Base-by-base conservation (phyloP, 1,284 basidiomycete species). In the Ganoderma sp. region DNA sequence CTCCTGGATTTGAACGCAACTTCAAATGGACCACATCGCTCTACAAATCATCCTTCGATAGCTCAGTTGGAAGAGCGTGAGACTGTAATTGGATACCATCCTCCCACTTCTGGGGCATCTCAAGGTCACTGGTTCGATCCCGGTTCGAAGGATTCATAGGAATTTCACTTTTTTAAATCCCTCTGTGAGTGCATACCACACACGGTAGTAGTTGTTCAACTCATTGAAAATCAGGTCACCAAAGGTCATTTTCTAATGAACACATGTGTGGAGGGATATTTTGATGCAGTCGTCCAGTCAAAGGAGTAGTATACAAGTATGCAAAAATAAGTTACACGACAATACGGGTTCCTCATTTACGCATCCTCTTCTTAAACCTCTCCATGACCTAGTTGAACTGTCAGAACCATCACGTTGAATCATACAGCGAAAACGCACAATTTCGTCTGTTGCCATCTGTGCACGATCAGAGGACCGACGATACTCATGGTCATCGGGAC, bases 401-500 rank as follows among this genome's bases (percentile, higher is more conserved):
- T 62, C 22, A 48, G 19, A 32, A 3, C 42, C 14, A 14, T 14
- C 57, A 7, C 5, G 6, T 10, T 48, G 39, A 10, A 10, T 43
- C 56, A 45, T 42, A 60, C 39, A 45, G 43, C 7, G 9, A 54
- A 74, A 83, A 74, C 87, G 77, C 69, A 96, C 96, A 78, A 92
- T 78, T 76, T 98, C 95, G 74, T 98, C 97, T 1, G 95, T 98
- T 2, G 96, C 95, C 85, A 90, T 90, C 75, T 96, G 92, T 25
- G 84, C 83, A 69, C 87, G 84, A 54, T 90, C 87, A 28, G 85
- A 78, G n/a, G 82, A 79, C 70, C 81, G 81, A 59, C 84, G 82
- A 64, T 82, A 81, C 60, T 85, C 81, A 59, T 76, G 84, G 34
- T 78, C 87, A 69, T 87, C 84, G 4, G 88, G 84, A 17, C 86